Conservation (phyloP, 106 monocot genomes). For the Cymbidium sinense region DNA sequence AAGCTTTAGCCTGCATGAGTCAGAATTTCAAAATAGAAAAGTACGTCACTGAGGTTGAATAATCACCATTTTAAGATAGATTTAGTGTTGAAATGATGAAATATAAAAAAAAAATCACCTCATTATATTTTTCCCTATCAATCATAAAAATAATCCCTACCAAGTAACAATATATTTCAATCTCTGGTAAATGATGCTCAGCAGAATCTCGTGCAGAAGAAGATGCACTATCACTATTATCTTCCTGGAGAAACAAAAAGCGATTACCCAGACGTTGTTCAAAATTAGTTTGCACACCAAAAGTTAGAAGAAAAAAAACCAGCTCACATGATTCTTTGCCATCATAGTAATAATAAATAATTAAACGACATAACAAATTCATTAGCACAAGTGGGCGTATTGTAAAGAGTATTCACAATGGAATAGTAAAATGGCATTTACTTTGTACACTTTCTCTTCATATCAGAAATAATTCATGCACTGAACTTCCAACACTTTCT, state of each 20-base stretch:
- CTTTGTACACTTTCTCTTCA: too few relatives aligned
- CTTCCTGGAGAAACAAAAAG: slow-evolving; percentile 74
- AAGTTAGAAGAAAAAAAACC: background rate
- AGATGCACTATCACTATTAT: slow-evolving; percentile 56
- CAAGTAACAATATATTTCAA: slow-evolving; percentile 95
- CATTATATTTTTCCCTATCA: slow-evolving; percentile 78
- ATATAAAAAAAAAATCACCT: slow-evolving; percentile 36
- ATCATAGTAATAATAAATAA: too few relatives aligned
- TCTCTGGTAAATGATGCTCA: slow-evolving; percentile 68
- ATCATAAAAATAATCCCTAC: slow-evolving; percentile 91
- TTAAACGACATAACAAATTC: too few relatives aligned
- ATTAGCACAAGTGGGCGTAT: too few relatives aligned
- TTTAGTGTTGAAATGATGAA: too few relatives aligned
- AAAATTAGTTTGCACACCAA: background rate
- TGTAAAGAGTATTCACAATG: too few relatives aligned
- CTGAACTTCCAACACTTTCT: too few relatives aligned
- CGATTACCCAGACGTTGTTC: background rate
- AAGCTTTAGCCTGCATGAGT: slow-evolving; percentile 74
- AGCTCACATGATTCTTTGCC: too few relatives aligned
- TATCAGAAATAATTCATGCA: too few relatives aligned
- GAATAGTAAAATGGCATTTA: too few relatives aligned
- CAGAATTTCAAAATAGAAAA: background rate
- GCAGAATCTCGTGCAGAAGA: slow-evolving; percentile 38
- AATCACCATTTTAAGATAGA: too few relatives aligned
- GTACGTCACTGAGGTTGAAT: too few relatives aligned